Evolutionary conservation across 352 stramenopile species (phyloP).

Genomic region (Proteromonas lacertae): DNA sequence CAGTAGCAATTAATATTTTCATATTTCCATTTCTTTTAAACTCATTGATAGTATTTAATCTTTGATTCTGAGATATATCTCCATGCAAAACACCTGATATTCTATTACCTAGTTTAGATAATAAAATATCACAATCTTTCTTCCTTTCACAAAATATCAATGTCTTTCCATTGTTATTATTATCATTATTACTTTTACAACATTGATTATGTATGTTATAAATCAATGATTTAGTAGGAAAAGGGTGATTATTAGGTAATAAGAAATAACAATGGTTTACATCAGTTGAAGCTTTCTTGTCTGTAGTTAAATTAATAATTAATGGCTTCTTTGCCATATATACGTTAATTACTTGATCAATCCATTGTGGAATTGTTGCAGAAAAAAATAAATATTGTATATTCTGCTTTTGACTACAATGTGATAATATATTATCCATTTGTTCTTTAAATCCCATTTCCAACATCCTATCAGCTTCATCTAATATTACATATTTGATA

Average conservation of each 20-base stretch:
- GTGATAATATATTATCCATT: not conserved
- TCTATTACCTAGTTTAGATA: slow-evolving; percentile 3
- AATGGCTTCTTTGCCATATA: not conserved
- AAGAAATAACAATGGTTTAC: not conserved
- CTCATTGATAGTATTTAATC: slow-evolving; percentile 46
- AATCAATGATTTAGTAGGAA: not conserved
- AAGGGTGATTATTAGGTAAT: slow-evolving; percentile 1
- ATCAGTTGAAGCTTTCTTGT: not conserved
- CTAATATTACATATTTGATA: slow-evolving; percentile 89
- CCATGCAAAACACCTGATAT: slow-evolving; percentile 52
- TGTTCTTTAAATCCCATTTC: slow-evolving; percentile 66
- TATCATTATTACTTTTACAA: not conserved
- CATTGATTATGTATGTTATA: not conserved
- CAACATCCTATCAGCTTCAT: slow-evolving; percentile 85
- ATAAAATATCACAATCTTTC: slow-evolving; percentile 2
- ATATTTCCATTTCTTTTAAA: slow-evolving; percentile 20
- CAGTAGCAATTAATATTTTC: slow-evolving; percentile 18
- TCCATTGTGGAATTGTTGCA: not conserved
- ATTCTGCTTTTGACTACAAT: not conserved
- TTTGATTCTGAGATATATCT: slow-evolving; percentile 76
- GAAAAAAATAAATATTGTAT: not conserved
- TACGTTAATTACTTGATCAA: not conserved
- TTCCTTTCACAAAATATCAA: not conserved
- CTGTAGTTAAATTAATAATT: not conserved
- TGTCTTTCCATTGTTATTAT: not conserved